phyloP scores from a whole-genome alignment of 2,329 filamentous ascomycete genomes.

The Diaporthe helianthi region DNA sequence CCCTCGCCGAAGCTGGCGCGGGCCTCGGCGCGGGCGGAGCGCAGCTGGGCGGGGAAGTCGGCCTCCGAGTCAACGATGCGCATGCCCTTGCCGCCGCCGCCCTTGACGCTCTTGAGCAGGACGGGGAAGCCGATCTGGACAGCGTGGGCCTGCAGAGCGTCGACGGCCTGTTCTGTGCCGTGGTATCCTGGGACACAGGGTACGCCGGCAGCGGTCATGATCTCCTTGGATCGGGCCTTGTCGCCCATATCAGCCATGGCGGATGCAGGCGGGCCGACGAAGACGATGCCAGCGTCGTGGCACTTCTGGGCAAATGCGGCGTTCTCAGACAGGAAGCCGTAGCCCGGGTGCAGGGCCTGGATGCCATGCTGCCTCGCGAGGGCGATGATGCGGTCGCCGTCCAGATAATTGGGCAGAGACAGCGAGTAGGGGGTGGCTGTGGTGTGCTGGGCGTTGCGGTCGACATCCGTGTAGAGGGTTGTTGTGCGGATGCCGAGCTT shows the following conservation, averaged over 20 bases:
- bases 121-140: conserved; percentile 73
- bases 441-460: conserved; percentile 87
- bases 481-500: conserved; percentile 91
- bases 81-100: conserved; percentile 86
- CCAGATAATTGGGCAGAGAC: conserved; percentile 88
- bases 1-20: conserved; percentile 81
- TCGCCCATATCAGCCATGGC: conserved; percentile 92
- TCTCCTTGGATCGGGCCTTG: conserved; percentile 92
- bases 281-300: conserved; percentile 87
- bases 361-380: conserved; percentile 87
- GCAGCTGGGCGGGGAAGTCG: conserved; percentile 75
- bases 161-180: conserved; percentile 77
- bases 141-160: conserved; percentile 70
- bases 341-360: conserved; percentile 92
- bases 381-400: conserved; percentile 89
- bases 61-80: conserved; percentile 72
- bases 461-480: conserved; percentile 93
- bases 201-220: conserved; percentile 94
- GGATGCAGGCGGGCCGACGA: conserved; percentile 86
- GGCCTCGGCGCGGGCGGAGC: conserved; percentile 77
- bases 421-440: conserved; percentile 83
- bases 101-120: conserved; percentile 80
- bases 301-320: conserved; percentile 87
- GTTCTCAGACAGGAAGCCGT: conserved; percentile 96
- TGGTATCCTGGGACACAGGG: conserved; percentile 97